Percentiles rank a stretch among this genome's conserved stretches.
phyloP scores from a whole-genome alignment of 2,329 filamentous ascomycete species.

The Aspergillus pseudoterreus region DNA sequence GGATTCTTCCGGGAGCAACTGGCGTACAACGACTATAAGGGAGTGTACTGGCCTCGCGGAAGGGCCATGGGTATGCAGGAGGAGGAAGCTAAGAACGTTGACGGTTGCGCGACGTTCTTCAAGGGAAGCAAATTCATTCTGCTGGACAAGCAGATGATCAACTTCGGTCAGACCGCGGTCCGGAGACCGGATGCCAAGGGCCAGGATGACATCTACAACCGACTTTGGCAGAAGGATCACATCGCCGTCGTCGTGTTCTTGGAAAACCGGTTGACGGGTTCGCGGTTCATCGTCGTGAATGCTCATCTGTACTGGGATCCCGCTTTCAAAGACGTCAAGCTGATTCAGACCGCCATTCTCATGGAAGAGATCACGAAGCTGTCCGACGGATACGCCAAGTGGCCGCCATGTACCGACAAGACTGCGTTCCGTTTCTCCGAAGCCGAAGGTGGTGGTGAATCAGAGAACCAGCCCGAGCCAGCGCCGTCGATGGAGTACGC shows the following conservation, averaged over 20 bases:
- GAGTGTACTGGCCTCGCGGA: constrained; percentile 86
- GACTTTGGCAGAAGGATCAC: constrained; percentile 97
- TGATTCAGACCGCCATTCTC: constrained; percentile 91
- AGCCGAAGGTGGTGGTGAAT: constrained; percentile 41
- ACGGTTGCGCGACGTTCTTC: constrained; percentile 96
- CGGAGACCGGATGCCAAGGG: constrained; percentile 96
- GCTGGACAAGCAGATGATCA: constrained; percentile 89
- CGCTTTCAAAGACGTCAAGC: constrained; percentile 85
- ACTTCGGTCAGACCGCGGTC: constrained; percentile 88
- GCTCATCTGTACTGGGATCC: constrained; percentile 96
- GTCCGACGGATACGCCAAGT: constrained; percentile 78
- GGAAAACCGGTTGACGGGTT: constrained; percentile 86
- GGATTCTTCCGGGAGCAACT: constrained; percentile 86
- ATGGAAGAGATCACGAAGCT: constrained; percentile 88
- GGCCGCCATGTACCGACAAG: constrained; percentile 80
- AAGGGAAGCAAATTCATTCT: constrained; percentile 92
- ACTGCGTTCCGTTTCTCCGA: constrained; percentile 50
- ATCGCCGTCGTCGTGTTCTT: constrained; percentile 90
- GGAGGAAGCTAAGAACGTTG: constrained; percentile 82
- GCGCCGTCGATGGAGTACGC: constrained; percentile 83
- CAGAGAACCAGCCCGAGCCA: constrained; percentile 54
- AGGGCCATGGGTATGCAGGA: constrained; percentile 89
- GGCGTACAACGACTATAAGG: constrained; percentile 85
- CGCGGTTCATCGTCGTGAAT: constrained; percentile 87
- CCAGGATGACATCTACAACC: constrained; percentile 95